These are phyloP conservation scores for Phytophthora vignae DNA, from an alignment of 352 stramenopile species.

Conservation along the genomic window DNA sequence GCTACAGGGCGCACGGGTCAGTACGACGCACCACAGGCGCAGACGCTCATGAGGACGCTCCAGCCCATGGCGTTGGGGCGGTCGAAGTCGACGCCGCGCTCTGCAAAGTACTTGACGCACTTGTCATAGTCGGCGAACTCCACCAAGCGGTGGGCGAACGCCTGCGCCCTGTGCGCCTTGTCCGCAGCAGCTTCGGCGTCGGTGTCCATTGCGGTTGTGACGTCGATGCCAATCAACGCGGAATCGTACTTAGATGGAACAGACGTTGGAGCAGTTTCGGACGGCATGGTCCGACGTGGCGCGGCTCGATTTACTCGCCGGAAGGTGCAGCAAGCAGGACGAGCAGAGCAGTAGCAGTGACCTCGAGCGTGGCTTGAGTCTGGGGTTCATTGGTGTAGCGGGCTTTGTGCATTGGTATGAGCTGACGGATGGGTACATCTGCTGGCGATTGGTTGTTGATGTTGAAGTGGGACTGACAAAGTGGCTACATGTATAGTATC, in stretches of 20 bases:
- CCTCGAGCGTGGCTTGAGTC: background rate
- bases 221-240: conserved; percentile 21
- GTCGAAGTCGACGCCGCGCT: conserved; percentile 72
- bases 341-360: background rate
- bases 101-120: conserved; percentile 68
- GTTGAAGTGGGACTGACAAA: conserved; percentile 37
- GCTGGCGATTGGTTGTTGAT: conserved; percentile 31
- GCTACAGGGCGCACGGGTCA: no score
- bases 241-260: conserved; percentile 33
- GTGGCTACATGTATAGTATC: conserved; percentile 34
- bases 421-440: conserved; percentile 19
- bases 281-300: conserved; percentile 4
- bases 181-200: conserved; percentile 4
- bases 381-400: background rate
- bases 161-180: conserved; percentile 46
- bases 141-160: conserved; percentile 79
- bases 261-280: conserved; percentile 24
- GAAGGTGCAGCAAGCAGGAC: conserved; percentile 32
- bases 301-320: conserved; percentile 24
- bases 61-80: conserved; percentile 65
- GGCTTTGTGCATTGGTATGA: conserved; percentile 9
- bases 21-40: conserved; percentile 57
- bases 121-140: conserved; percentile 70
- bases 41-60: conserved; percentile 86
- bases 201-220: conserved; percentile 9